phyloP scores from a whole-genome alignment of 371 early-diverging fungal species.

The Circinella umbellata region DNA sequence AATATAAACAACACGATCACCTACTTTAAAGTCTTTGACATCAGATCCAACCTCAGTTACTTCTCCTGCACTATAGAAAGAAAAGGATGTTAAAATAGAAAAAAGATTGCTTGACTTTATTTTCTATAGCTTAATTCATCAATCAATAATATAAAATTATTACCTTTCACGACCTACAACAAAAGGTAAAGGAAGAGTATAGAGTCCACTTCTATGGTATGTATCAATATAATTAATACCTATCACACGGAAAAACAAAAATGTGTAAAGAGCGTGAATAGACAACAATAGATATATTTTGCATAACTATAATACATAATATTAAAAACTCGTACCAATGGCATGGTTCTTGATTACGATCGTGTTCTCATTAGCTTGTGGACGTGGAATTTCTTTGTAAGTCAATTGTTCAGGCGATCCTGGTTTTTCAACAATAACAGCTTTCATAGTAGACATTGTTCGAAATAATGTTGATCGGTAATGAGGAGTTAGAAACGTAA shows the following conservation, averaged over 20 bases:
- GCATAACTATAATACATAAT: too few species aligned
- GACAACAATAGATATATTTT: too few species aligned
- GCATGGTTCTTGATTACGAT: conserved; percentile 82
- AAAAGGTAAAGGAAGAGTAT: conserved; percentile 72
- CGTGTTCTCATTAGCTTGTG: conserved; percentile 53
- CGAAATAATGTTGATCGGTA: neutral
- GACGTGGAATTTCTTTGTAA: conserved; percentile 54
- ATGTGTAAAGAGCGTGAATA: too few species aligned
- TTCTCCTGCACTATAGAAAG: conserved; percentile 68
- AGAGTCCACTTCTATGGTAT: conserved; percentile 89
- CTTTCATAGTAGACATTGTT: conserved; percentile 69
- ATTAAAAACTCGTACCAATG: conserved; percentile 44
- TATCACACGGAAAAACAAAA: neutral
- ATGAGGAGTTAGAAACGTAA: neutral
- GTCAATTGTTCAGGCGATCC: conserved; percentile 81
- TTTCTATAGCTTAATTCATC: neutral
- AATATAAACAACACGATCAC: conserved; percentile 86
- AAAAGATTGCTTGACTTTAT: neutral
- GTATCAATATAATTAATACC: conserved; percentile 95
- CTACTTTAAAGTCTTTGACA: conserved; percentile 73
- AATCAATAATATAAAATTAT: too few species aligned
- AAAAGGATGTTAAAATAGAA: neutral
- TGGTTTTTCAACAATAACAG: conserved; percentile 67
- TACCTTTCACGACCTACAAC: conserved; percentile 82
- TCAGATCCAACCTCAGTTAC: conserved; percentile 76